Conservation (phyloP, 768 basidiomycete species). For the Auriscalpium orientale region DNA sequence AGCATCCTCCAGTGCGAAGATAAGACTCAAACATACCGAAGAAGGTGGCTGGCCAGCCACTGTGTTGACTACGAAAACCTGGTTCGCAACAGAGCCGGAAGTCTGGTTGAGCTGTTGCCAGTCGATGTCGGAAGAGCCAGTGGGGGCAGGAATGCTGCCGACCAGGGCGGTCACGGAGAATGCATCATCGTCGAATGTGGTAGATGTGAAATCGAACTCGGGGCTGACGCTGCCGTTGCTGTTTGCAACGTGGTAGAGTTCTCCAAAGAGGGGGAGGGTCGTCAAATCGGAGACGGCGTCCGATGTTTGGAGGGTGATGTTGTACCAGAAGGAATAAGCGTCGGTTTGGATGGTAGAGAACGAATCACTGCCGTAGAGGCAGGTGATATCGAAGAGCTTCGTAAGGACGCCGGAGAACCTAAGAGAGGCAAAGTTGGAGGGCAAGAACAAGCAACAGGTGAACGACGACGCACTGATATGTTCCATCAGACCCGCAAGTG, state of each 20-base stretch:
- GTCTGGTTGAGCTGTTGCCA: constrained; percentile 2
- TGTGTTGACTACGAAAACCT: constrained; percentile 8
- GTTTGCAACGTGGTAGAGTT: constrained; percentile 3
- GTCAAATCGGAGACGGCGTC: not conserved
- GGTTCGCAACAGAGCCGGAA: not conserved
- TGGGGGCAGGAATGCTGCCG: constrained; percentile 1
- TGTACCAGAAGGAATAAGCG: not conserved
- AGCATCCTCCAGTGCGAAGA: not conserved
- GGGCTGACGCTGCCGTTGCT: not conserved
- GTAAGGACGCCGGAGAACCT: constrained; percentile 11
- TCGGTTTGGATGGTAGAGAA: not conserved
- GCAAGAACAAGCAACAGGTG: not conserved
- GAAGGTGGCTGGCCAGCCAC: constrained; percentile 3
- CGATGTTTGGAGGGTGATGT: not conserved
- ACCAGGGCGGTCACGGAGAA: constrained; percentile 1
- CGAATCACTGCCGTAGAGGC: not conserved
- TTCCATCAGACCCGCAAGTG: not conserved
- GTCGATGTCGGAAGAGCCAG: not conserved
- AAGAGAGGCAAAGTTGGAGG: not conserved
- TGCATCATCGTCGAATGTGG: not conserved
- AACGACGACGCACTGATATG: constrained; percentile 1
- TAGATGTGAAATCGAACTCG: constrained; percentile 8
- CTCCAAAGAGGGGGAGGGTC: not conserved
- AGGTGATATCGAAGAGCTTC: constrained; percentile 6
- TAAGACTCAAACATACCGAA: not conserved